A percentile compares a stretch with the other conserved stretches of the same genome.
These are phyloP conservation scores for Boletus sp. DNA, from an alignment of 1,284 basidiomycete species.

Conservation along the genomic window DNA sequence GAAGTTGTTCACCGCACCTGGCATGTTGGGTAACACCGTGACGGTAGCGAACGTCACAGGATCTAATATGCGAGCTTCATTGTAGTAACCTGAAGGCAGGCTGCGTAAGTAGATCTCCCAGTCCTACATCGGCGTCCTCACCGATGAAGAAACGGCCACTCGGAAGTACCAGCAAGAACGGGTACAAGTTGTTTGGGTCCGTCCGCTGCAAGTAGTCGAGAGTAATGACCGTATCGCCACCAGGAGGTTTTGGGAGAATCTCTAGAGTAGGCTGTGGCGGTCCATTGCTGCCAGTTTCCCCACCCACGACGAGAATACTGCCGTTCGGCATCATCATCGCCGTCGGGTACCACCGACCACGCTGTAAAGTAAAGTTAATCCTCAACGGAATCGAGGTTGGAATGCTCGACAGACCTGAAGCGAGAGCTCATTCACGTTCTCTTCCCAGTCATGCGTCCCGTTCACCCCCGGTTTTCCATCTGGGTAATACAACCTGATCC, in stretches of 20 bases:
- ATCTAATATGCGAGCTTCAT: conserved; percentile 73
- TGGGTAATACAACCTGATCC: conserved; percentile 57
- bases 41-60: conserved; percentile 60
- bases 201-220: conserved; percentile 54
- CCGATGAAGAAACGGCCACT: conserved; percentile 63
- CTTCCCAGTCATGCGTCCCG: conserved; percentile 53
- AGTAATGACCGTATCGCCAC: conserved; percentile 39
- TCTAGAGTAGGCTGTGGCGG: conserved; percentile 62
- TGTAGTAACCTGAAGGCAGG: conserved; percentile 56
- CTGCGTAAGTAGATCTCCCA: not conserved
- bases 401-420: conserved; percentile 41
- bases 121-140: conserved; percentile 26
- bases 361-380: conserved; percentile 35
- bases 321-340: conserved; percentile 65
- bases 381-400: not conserved
- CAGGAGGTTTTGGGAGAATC: conserved; percentile 45
- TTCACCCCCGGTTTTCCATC: conserved; percentile 48
- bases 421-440: conserved; percentile 39
- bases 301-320: conserved; percentile 67
- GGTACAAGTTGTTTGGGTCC: conserved; percentile 73
- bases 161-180: conserved; percentile 68
- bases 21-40: conserved; percentile 61
- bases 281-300: conserved; percentile 68
- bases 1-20: conserved; percentile 72
- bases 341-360: conserved; percentile 70